Conservation (phyloP, 2,329 filamentous ascomycete genomes). For the Leptosphaerulina australis region DNA sequence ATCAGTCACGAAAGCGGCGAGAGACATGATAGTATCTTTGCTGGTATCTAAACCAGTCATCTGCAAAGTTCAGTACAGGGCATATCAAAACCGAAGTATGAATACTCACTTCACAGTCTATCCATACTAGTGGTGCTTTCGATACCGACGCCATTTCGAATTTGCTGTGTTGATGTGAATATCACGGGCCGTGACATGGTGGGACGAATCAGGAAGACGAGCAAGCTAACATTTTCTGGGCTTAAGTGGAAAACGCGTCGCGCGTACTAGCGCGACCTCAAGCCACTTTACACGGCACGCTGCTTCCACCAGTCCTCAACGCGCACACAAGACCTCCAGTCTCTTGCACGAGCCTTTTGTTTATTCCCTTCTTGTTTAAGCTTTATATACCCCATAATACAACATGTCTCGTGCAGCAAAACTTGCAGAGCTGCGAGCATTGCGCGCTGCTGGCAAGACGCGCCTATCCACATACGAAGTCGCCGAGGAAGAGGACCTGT, state of each 20-base stretch:
- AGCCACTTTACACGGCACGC: slow-evolving; percentile 15
- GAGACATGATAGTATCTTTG: slow-evolving; percentile 84
- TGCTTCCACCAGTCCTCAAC: slow-evolving; percentile 33
- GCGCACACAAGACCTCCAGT: slow-evolving; percentile 25
- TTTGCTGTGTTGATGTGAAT: slow-evolving; percentile 3
- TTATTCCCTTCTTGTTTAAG: slow-evolving; percentile 19
- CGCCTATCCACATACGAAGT: slow-evolving; percentile 86
- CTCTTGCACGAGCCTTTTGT: slow-evolving; percentile 17
- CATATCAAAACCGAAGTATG: too few species aligned
- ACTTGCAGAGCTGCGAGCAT: slow-evolving; percentile 78
- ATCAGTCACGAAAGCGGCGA: slow-evolving; percentile 91
- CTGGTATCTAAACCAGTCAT: slow-evolving; percentile 89
- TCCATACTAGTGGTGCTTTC: slow-evolving; percentile 78
- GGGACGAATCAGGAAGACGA: slow-evolving; percentile 6
- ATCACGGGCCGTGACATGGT: slow-evolving; percentile 6
- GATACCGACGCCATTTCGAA: slow-evolving; percentile 58
- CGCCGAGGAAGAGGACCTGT: slow-evolving; percentile 80
- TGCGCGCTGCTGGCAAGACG: slow-evolving; percentile 89
- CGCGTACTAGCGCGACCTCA: slow-evolving; percentile 30
- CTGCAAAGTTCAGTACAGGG: slow-evolving; percentile 54
- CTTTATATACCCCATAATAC: slow-evolving; percentile 21
- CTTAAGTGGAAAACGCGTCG: slow-evolving; percentile 23
- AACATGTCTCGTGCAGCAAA: slow-evolving; percentile 47
- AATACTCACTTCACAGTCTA: slow-evolving; percentile 70
- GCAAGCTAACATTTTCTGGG: slow-evolving; percentile 6